Conservation (phyloP, 108 stramenopile genomes). For the Hondaea fermentalgiana region DNA sequence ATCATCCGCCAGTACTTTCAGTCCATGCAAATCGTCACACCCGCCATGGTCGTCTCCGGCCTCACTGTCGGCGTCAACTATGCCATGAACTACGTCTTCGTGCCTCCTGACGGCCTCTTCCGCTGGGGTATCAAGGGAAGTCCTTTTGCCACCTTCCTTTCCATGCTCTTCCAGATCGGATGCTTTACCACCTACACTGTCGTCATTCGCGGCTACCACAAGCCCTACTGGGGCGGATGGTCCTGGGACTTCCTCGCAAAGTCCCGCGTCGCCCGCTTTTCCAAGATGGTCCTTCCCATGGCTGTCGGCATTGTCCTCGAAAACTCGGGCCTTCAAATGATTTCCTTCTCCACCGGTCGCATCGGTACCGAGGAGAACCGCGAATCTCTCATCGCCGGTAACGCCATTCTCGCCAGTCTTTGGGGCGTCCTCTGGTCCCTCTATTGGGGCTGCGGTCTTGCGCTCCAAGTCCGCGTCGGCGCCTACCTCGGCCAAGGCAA, state of each 20-base stretch:
- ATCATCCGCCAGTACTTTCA: slow-evolving; percentile 19
- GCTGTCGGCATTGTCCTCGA: slow-evolving; percentile 3
- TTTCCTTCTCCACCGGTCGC: background rate
- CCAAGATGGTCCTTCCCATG: slow-evolving; percentile 17
- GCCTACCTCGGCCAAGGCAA: slow-evolving; percentile 16
- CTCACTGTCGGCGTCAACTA: slow-evolving; percentile 6
- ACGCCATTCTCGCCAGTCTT: background rate
- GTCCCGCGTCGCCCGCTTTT: background rate
- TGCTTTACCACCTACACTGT: background rate
- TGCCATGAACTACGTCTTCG: slow-evolving; percentile 12
- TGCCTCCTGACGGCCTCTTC: background rate
- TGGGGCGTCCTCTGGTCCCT: slow-evolving; percentile 16
- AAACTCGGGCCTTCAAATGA: background rate
- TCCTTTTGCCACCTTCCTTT: slow-evolving; percentile 11
- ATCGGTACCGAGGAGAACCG: background rate
- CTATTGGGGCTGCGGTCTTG: background rate
- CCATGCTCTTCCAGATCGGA: slow-evolving; percentile 3
- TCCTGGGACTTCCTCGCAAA: background rate
- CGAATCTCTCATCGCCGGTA: background rate
- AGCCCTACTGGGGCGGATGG: slow-evolving; percentile 17
- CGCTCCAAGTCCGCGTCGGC: slow-evolving; percentile 3
- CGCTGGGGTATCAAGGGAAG: background rate
- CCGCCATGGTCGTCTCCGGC: background rate
- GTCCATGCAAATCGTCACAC: background rate
- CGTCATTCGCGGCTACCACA: background rate